Percentiles rank a stretch among this genome's conserved stretches.
Conservation (phyloP, 139 green algal genomes). For the Coelastrella sp. region DNA sequence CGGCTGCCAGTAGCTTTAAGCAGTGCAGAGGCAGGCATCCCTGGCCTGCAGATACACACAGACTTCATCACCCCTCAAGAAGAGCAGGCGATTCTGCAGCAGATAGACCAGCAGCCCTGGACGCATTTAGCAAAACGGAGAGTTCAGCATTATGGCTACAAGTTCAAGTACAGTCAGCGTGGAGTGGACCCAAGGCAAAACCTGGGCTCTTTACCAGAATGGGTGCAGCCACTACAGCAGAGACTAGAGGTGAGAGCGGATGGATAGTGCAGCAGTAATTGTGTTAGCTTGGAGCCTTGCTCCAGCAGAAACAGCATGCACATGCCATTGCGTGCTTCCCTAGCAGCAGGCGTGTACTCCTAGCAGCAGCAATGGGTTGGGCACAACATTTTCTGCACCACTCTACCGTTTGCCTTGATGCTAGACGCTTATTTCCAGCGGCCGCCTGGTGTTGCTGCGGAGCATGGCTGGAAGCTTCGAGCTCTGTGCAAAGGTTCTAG, state of each 20-base stretch:
- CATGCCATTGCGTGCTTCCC: too few relatives aligned
- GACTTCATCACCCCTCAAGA: constrained; percentile 75
- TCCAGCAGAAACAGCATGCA: too few relatives aligned
- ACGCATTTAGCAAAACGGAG: constrained; percentile 78
- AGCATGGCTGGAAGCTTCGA: too few relatives aligned
- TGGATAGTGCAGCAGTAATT: too few relatives aligned
- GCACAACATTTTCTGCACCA: too few relatives aligned
- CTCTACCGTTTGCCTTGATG: too few relatives aligned
- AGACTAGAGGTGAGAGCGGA: constrained; percentile 22
- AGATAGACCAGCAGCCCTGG: constrained; percentile 70
- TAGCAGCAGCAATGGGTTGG: too few relatives aligned
- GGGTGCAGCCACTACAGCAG: constrained; percentile 11
- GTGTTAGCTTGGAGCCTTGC: too few relatives aligned
- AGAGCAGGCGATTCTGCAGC: constrained; percentile 74
- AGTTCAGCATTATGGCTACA: constrained; percentile 94
- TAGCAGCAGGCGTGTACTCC: too few relatives aligned
- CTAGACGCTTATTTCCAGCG: too few relatives aligned
- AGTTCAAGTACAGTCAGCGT: constrained; percentile 47
- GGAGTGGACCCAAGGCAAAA: constrained; percentile 19
- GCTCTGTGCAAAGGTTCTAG: too few relatives aligned
- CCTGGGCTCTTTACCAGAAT: constrained; percentile 9
- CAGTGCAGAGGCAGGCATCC: constrained; percentile 52
- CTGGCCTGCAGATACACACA: constrained; percentile 72
- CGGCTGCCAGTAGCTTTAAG: neutral
- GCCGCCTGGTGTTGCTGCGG: too few relatives aligned